phyloP scores from a whole-genome alignment of 495 filamentous ascomycete genomes.

The Xylaria intraflava region DNA sequence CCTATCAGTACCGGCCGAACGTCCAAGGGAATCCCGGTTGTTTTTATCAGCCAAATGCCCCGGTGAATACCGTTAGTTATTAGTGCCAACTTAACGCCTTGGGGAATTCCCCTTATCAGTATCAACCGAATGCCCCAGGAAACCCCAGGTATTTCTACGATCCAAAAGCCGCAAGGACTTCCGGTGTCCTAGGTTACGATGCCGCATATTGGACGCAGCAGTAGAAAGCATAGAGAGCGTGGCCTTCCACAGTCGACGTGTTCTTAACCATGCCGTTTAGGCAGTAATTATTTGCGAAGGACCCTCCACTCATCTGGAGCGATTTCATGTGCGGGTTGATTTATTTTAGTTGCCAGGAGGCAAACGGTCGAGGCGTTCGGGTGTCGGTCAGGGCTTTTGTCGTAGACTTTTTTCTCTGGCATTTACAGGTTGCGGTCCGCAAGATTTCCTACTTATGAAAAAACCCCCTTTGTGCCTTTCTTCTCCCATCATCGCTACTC shows the following conservation, averaged over 20 bases:
- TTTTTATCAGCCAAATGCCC: too few relatives aligned
- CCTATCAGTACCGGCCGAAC: not conserved
- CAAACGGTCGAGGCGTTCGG: constrained; percentile 7
- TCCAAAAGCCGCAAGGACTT: not conserved
- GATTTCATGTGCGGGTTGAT: not conserved
- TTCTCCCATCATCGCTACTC: not conserved
- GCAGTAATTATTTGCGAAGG: not conserved
- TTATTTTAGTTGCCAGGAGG: not conserved
- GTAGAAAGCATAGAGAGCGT: not conserved
- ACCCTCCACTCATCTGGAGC: not conserved
- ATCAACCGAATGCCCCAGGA: too few relatives aligned
- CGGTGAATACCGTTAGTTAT: too few relatives aligned
- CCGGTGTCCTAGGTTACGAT: not conserved
- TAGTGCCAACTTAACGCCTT: too few relatives aligned
- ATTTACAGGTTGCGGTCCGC: constrained; percentile 9
- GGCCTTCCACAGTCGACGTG: not conserved
- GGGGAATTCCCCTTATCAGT: too few relatives aligned
- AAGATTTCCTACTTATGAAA: not conserved
- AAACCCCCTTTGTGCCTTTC: not conserved
- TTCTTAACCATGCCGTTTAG: not conserved
- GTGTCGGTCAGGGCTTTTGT: not conserved
- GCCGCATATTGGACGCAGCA: not conserved
- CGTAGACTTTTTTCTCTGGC: constrained; percentile 7
- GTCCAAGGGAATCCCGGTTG: too few relatives aligned
- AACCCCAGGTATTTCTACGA: too few relatives aligned